These are phyloP conservation scores for Colletotrichum lindemuthianum DNA, from an alignment of 2,329 filamentous ascomycete species.

Conservation along the genomic window DNA sequence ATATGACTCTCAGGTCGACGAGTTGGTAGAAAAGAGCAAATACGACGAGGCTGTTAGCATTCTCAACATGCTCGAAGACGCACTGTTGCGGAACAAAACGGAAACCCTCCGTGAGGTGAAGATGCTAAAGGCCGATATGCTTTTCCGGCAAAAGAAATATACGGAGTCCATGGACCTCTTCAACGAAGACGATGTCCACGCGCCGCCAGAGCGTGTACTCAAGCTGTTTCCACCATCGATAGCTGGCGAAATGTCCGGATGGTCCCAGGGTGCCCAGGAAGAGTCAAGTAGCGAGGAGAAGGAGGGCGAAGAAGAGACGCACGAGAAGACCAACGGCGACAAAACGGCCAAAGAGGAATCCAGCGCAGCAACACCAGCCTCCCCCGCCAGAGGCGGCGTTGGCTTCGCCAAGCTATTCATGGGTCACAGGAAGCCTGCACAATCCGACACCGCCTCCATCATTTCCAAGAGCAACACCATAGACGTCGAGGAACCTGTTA, in stretches of 20 bases:
- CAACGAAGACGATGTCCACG: constrained; percentile 82
- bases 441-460: constrained; percentile 67
- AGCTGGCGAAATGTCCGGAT: constrained; percentile 79
- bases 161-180: constrained; percentile 90
- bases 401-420: constrained; percentile 67
- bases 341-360: constrained; percentile 41
- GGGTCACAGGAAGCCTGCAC: constrained; percentile 55
- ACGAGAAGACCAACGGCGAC: constrained; percentile 48
- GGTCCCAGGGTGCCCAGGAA: constrained; percentile 54
- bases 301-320: constrained; percentile 44
- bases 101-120: constrained; percentile 85
- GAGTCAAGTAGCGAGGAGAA: constrained; percentile 52
- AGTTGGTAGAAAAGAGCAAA: constrained; percentile 76
- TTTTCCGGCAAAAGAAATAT: constrained; percentile 87
- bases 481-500: constrained; percentile 66
- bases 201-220: constrained; percentile 89
- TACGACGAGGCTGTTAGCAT: constrained; percentile 95
- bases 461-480: constrained; percentile 63
- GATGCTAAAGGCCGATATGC: constrained; percentile 86
- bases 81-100: constrained; percentile 83
- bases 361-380: constrained; percentile 39
- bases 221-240: constrained; percentile 85
- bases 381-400: constrained; percentile 50
- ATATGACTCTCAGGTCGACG: constrained; percentile 89
- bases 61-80: constrained; percentile 90